These are phyloP conservation scores for Trypanosoma vivax DNA, from an alignment of 208 protist species.

Conservation along the genomic window DNA sequence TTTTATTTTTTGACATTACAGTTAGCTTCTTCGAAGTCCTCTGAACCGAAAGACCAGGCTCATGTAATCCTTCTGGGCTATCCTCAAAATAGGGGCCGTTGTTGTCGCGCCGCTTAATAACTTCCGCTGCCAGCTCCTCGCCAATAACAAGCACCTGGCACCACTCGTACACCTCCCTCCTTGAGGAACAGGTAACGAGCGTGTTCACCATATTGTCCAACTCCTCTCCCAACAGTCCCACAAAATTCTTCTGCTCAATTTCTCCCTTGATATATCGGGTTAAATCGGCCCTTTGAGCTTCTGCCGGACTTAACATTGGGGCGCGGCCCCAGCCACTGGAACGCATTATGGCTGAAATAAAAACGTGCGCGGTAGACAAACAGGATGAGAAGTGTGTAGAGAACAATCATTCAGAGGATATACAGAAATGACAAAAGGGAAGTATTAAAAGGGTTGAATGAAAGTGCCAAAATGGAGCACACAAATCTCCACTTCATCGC, in stretches of 20 bases:
- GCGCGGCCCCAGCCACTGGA: slow-evolving; percentile 45
- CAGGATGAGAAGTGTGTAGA: background rate
- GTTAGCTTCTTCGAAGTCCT: slow-evolving; percentile 21
- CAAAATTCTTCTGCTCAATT: slow-evolving; percentile 66
- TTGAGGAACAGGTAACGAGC: slow-evolving; percentile 43
- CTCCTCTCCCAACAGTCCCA: slow-evolving; percentile 65
- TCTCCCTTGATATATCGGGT: slow-evolving; percentile 47
- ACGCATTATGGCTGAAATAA: slow-evolving; percentile 22
- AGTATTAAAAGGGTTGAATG: too few species aligned
- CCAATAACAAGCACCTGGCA: slow-evolving; percentile 66
- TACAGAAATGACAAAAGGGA: too few species aligned
- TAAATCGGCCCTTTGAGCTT: slow-evolving; percentile 17
- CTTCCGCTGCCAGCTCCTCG: slow-evolving; percentile 55
- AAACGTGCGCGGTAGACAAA: background rate
- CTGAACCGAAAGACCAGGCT: slow-evolving; percentile 19
- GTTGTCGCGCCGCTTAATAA: slow-evolving; percentile 53
- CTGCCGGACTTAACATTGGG: slow-evolving; percentile 1
- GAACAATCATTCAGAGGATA: too few species aligned
- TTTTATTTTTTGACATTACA: slow-evolving; percentile 7
- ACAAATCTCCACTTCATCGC: too few species aligned
- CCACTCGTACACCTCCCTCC: slow-evolving; percentile 68
- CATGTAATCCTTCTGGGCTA: slow-evolving; percentile 2
- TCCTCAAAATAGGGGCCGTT: slow-evolving; percentile 60
- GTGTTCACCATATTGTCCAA: slow-evolving; percentile 56
- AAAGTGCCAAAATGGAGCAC: too few species aligned